Evolutionary conservation across 768 basidiomycete species (phyloP).

Genomic region (Mycena haematopus): DNA sequence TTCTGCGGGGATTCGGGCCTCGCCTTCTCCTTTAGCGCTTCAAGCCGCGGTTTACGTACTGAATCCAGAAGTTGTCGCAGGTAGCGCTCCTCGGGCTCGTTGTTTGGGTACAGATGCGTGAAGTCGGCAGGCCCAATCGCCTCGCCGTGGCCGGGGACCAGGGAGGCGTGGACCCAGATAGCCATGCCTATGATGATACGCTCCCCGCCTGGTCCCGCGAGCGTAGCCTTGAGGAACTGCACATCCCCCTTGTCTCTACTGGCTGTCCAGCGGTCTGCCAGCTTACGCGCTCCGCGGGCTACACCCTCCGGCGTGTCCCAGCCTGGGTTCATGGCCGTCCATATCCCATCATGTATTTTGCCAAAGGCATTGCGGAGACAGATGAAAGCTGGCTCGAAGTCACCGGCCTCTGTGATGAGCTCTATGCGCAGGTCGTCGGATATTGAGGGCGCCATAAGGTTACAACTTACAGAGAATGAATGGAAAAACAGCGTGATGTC

Average conservation of each 20-base stretch:
- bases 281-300: background rate
- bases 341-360: background rate
- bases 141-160: background rate
- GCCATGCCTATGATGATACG: background rate
- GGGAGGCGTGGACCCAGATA: background rate
- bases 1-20: background rate
- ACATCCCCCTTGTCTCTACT: background rate
- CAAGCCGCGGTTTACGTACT: background rate
- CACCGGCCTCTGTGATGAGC: background rate
- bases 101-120: background rate
- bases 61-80: background rate
- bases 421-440: background rate
- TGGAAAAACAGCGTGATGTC: too few species aligned
- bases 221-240: background rate
- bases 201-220: background rate
- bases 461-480: too few species aligned
- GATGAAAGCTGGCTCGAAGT: background rate
- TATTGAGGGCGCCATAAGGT: background rate
- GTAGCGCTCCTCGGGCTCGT: background rate
- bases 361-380: conserved; percentile 1
- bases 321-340: background rate
- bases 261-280: background rate
- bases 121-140: background rate
- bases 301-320: background rate
- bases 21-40: background rate